Percentiles rank a stretch among this genome's conserved stretches.
phyloP scores from a whole-genome alignment of 179 eudicot genomes.

The Drosera spatulata region DNA sequence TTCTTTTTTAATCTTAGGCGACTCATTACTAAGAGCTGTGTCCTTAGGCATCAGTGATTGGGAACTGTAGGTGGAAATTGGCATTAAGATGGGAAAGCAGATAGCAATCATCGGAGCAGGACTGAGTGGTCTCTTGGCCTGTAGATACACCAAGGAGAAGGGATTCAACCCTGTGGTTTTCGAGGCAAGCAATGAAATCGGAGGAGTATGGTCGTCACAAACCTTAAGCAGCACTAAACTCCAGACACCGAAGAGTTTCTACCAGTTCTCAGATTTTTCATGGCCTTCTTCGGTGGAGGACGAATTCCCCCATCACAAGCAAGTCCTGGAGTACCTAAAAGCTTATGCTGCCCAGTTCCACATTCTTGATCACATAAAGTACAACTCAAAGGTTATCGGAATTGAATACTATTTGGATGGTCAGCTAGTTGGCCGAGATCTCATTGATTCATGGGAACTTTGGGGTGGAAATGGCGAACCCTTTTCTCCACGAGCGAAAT shows the following conservation, averaged over 20 bases:
- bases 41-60: no score
- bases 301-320: slow-evolving; percentile 16
- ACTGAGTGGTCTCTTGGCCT: slow-evolving; percentile 13
- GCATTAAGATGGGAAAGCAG: slow-evolving; percentile 11
- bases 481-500: slow-evolving; percentile 17
- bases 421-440: slow-evolving; percentile 7
- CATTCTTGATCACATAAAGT: slow-evolving; percentile 16
- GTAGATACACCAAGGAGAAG: slow-evolving; percentile 13
- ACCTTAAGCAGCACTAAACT: slow-evolving; percentile 28
- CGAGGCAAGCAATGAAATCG: slow-evolving; percentile 6
- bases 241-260: slow-evolving; percentile 20
- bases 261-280: slow-evolving; percentile 37
- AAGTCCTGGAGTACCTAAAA: slow-evolving; percentile 19
- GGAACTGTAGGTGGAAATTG: no score
- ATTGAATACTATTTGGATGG: slow-evolving; percentile 22
- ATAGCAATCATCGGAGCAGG: slow-evolving; percentile 14
- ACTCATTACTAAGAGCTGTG: no score
- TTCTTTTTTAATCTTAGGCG: no score
- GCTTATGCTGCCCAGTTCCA: slow-evolving; percentile 27
- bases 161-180: slow-evolving; percentile 11
- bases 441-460: slow-evolving; percentile 2
- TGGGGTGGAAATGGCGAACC: slow-evolving; percentile 21
- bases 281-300: slow-evolving; percentile 27
- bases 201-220: slow-evolving; percentile 17
- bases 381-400: slow-evolving; percentile 26